phyloP scores from a whole-genome alignment of 2,329 filamentous ascomycete species.

The Calonectria leucothoes region DNA sequence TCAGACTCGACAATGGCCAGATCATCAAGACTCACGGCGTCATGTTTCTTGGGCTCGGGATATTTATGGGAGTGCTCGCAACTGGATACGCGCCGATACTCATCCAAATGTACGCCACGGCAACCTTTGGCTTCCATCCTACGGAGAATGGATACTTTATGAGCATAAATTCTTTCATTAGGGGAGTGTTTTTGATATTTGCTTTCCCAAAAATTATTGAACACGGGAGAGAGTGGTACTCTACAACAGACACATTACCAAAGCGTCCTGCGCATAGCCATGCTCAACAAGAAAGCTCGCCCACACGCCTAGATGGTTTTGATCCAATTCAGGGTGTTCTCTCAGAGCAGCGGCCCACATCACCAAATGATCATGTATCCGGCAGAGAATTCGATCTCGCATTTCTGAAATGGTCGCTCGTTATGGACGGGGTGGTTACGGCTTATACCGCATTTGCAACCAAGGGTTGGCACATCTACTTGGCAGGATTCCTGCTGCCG shows the following conservation, averaged over 20 bases:
- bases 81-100: background rate
- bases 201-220: background rate
- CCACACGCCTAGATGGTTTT: background rate
- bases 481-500: background rate
- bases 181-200: background rate
- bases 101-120: background rate
- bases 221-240: background rate
- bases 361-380: background rate
- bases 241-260: background rate
- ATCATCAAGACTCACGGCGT: background rate
- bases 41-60: background rate
- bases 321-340: background rate
- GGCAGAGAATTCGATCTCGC: background rate
- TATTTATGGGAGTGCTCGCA: background rate
- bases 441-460: background rate
- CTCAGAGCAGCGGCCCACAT: background rate
- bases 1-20: background rate
- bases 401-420: background rate
- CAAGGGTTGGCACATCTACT: background rate
- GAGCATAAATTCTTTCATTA: background rate
- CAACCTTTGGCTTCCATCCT: background rate
- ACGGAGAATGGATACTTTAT: background rate
- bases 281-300: background rate
- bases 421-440: background rate
- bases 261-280: background rate